Conservation (phyloP, 805 yeast species). For the Zygoascus flipseniorum region DNA sequence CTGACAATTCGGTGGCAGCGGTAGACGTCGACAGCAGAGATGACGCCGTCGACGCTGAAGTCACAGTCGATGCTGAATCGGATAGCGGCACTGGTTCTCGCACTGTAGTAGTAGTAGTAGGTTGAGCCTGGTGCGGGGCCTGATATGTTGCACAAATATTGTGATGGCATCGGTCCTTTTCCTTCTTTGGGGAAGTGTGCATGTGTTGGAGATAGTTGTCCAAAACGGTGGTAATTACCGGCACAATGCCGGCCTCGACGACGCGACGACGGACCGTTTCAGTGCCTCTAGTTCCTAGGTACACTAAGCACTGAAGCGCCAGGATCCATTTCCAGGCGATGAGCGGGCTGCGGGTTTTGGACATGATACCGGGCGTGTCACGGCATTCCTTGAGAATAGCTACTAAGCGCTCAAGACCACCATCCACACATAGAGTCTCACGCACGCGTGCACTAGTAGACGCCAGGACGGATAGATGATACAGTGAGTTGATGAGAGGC, state of each 20-base stretch:
- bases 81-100: background rate
- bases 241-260: constrained; percentile 86
- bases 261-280: constrained; percentile 77
- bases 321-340: constrained; percentile 98
- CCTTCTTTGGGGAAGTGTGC: background rate
- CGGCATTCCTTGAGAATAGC: constrained; percentile 79
- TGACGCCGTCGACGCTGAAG: constrained; percentile 6
- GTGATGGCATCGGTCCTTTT: background rate
- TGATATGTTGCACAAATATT: background rate
- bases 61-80: constrained; percentile 5
- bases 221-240: constrained; percentile 81
- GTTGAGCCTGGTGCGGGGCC: background rate
- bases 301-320: constrained; percentile 84
- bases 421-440: constrained; percentile 81
- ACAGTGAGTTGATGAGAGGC: constrained; percentile 85
- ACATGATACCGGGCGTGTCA: background rate
- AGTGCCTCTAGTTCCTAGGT: constrained; percentile 88
- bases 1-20: background rate
- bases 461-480: constrained; percentile 80
- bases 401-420: constrained; percentile 84
- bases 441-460: constrained; percentile 83
- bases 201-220: constrained; percentile 59
- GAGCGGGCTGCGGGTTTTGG: constrained; percentile 29
- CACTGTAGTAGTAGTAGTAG: background rate
- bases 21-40: background rate